A percentile compares a stretch with the other conserved stretches of the same genome.
phyloP scores from a whole-genome alignment of 345 rosid genomes.

The Iberis pinnata region DNA sequence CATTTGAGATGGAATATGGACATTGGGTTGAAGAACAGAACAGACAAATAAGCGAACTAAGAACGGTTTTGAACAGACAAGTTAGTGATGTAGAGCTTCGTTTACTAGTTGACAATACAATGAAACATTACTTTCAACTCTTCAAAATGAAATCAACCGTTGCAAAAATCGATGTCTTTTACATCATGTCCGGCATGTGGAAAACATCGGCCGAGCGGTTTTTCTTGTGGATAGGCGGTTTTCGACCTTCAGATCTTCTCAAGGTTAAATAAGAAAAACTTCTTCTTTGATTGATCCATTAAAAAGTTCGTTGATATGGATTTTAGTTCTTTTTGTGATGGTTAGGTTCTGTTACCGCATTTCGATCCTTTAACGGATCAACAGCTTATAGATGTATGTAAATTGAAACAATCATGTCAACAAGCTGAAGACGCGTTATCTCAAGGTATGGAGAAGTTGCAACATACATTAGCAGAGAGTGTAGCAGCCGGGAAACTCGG shows the following conservation, averaged over 20 bases:
- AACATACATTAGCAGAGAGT: conserved; percentile 50
- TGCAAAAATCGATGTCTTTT: conserved; percentile 74
- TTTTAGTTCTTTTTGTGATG: neutral
- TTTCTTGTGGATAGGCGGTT: conserved; percentile 95
- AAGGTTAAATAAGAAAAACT: conserved; percentile 40
- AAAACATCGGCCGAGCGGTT: conserved; percentile 81
- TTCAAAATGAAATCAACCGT: conserved; percentile 73
- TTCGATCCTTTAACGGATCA: conserved; percentile 55
- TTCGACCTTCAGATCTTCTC: conserved; percentile 87
- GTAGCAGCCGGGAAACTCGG: conserved; percentile 54
- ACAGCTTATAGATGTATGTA: conserved; percentile 41
- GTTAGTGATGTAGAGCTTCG: conserved; percentile 53
- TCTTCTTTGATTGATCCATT: neutral
- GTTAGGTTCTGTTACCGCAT: conserved; percentile 61
- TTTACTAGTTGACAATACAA: conserved; percentile 52
- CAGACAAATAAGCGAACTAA: conserved; percentile 50
- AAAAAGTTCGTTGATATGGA: neutral
- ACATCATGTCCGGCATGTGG: conserved; percentile 84
- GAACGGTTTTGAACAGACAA: conserved; percentile 54
- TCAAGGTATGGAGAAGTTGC: conserved; percentile 81
- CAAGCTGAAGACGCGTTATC: conserved; percentile 93
- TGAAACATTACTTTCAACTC: conserved; percentile 75
- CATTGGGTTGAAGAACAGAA: conserved; percentile 81
- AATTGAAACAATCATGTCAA: conserved; percentile 60
- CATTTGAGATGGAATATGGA: conserved; percentile 86